phyloP scores from a whole-genome alignment of 139 green algal genomes.

The Gonium pectorale region DNA sequence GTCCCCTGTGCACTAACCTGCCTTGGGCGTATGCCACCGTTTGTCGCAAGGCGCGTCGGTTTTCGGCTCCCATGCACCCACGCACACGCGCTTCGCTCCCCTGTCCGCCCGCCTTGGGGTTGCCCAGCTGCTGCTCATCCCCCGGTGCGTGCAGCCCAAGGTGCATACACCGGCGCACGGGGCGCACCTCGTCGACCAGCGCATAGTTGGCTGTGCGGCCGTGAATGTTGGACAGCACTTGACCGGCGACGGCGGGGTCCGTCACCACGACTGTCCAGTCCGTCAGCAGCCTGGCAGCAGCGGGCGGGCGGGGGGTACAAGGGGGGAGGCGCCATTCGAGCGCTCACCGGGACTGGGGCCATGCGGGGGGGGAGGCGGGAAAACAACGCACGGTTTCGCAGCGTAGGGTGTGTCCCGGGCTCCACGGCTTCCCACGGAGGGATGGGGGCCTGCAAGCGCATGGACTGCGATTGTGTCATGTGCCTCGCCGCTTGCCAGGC shows the following conservation, averaged over 20 bases:
- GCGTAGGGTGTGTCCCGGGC: too few relatives aligned
- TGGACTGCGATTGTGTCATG: background rate
- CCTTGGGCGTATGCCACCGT: background rate
- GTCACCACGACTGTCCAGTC: slow-evolving; percentile 3
- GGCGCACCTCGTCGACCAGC: slow-evolving; percentile 7
- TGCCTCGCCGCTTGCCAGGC: background rate
- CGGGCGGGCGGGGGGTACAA: background rate
- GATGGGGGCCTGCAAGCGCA: background rate
- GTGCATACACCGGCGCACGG: too few relatives aligned
- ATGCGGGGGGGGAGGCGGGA: background rate
- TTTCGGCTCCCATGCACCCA: background rate
- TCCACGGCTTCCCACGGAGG: too few relatives aligned
- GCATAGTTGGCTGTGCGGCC: slow-evolving; percentile 23
- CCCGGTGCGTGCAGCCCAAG: too few relatives aligned
- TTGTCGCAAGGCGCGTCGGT: background rate
- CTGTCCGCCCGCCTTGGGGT: too few relatives aligned
- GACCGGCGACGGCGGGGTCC: background rate
- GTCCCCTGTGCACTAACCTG: too few relatives aligned
- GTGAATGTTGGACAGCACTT: slow-evolving; percentile 8
- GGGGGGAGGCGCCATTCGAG: background rate
- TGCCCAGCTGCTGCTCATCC: too few relatives aligned
- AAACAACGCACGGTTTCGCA: background rate
- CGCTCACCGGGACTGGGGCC: too few relatives aligned
- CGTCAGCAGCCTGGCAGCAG: background rate
- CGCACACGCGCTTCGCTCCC: background rate